Conservation (phyloP, 108 stramenopile genomes). For the Licmophora abbreviata region DNA sequence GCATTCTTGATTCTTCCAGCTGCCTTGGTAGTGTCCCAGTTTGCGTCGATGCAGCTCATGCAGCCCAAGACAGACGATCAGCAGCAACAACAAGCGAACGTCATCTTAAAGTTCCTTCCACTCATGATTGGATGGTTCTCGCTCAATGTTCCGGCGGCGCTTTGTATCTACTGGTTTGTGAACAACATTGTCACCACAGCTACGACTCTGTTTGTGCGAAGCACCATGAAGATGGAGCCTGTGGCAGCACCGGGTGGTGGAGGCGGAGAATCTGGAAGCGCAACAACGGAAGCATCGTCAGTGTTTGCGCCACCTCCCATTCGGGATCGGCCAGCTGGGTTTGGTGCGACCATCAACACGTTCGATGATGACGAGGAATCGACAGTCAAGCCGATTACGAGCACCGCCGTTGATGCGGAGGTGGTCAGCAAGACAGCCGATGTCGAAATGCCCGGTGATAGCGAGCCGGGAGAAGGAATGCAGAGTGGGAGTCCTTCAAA, state of each 20-base stretch:
- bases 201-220: constrained; percentile 66
- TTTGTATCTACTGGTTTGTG: constrained; percentile 93
- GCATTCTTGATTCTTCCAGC: constrained; percentile 74
- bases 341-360: constrained; percentile 20
- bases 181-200: constrained; percentile 93
- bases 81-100: constrained; percentile 50
- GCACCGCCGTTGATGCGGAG: constrained; percentile 47
- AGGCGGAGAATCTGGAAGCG: constrained; percentile 13
- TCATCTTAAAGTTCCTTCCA: constrained; percentile 86
- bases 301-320: constrained; percentile 71
- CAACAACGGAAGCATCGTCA: constrained; percentile 20
- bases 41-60: constrained; percentile 83
- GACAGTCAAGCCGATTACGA: constrained; percentile 28
- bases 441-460: constrained; percentile 1
- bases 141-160: constrained; percentile 90
- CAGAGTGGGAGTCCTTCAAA: background rate
- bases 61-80: constrained; percentile 61
- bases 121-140: constrained; percentile 95
- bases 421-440: too few relatives aligned
- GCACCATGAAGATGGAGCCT: constrained; percentile 36
- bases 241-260: constrained; percentile 16
- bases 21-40: constrained; percentile 86
- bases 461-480: constrained; percentile 8
- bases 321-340: constrained; percentile 75
- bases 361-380: constrained; percentile 18